Evolutionary conservation across 2,329 filamentous ascomycete species (phyloP).

Genomic region (Herpomyces periplanetae): DNA sequence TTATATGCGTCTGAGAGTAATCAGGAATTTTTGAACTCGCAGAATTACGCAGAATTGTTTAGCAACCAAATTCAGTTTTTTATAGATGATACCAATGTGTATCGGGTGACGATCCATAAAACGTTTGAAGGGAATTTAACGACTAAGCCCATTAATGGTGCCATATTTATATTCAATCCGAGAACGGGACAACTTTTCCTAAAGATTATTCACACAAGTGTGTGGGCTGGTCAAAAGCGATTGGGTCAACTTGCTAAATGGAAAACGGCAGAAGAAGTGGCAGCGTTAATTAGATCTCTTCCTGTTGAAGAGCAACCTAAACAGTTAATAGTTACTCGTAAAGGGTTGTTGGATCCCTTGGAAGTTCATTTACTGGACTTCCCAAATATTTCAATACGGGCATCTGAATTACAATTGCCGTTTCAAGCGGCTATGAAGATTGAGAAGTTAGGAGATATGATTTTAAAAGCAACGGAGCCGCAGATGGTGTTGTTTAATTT

Average conservation of each 20-base stretch:
- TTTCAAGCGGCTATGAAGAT: slow-evolving; percentile 99
- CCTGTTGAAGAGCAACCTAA: slow-evolving; percentile 95
- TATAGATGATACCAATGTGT: slow-evolving; percentile 96
- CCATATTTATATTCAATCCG: slow-evolving; percentile 99
- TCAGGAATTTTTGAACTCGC: slow-evolving; percentile 93
- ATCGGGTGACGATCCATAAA: slow-evolving; percentile 97
- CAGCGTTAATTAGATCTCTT: slow-evolving; percentile 67
- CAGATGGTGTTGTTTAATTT: slow-evolving; percentile 98
- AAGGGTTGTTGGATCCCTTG: slow-evolving; percentile 78
- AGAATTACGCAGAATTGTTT: slow-evolving; percentile 96
- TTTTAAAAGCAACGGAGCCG: slow-evolving; percentile 80
- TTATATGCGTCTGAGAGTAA: slow-evolving; percentile 94
- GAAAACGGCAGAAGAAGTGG: slow-evolving; percentile 99
- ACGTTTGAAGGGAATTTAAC: slow-evolving; percentile 96
- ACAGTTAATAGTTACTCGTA: slow-evolving; percentile 86
- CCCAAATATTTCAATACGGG: slow-evolving; percentile 91
- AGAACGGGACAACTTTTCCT: slow-evolving; percentile 83
- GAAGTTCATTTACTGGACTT: slow-evolving; percentile 93
- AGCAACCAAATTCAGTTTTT: slow-evolving; percentile 96
- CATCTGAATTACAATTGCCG: slow-evolving; percentile 74
- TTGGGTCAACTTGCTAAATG: slow-evolving; percentile 89
- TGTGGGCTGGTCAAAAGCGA: slow-evolving; percentile 97
- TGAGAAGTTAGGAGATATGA: slow-evolving; percentile 96
- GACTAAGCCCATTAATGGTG: slow-evolving; percentile 94
- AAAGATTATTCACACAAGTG: slow-evolving; percentile 96